Evolutionary conservation across 306 rosid species (phyloP).

Genomic region (Cicer judaicum): DNA sequence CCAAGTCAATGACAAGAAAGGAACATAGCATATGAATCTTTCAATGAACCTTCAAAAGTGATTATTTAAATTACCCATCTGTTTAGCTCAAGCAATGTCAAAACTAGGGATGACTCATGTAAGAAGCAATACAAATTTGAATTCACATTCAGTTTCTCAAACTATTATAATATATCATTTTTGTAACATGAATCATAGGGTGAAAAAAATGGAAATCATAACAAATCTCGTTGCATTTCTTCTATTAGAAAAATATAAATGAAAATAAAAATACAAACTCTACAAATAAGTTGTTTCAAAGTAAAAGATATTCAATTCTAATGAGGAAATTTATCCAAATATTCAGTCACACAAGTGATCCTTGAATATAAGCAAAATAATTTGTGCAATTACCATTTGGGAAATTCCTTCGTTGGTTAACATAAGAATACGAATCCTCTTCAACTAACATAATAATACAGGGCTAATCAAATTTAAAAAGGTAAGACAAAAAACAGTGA

Average conservation of each 20-base stretch:
- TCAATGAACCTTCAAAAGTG: slow-evolving; percentile 46
- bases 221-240: slow-evolving; percentile 1
- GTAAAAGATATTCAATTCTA: background rate
- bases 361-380: background rate
- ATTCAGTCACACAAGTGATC: background rate
- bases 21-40: slow-evolving; percentile 40
- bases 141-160: background rate
- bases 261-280: background rate
- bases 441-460: background rate
- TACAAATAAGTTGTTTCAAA: background rate
- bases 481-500: slow-evolving; percentile 19
- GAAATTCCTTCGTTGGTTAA: background rate
- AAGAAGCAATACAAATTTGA: slow-evolving; percentile 9
- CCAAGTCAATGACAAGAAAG: slow-evolving; percentile 50
- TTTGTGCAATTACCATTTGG: background rate
- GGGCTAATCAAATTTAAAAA: slow-evolving; percentile 16
- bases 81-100: slow-evolving; percentile 32
- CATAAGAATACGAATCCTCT: slow-evolving; percentile 31
- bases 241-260: background rate
- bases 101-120: slow-evolving; percentile 48
- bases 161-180: background rate
- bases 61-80: slow-evolving; percentile 37
- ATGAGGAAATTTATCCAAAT: background rate
- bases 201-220: slow-evolving; percentile 15
- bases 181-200: background rate